These are phyloP conservation scores for Dictyophora rubrovolvata DNA, from an alignment of 768 basidiomycete species.

Conservation along the genomic window DNA sequence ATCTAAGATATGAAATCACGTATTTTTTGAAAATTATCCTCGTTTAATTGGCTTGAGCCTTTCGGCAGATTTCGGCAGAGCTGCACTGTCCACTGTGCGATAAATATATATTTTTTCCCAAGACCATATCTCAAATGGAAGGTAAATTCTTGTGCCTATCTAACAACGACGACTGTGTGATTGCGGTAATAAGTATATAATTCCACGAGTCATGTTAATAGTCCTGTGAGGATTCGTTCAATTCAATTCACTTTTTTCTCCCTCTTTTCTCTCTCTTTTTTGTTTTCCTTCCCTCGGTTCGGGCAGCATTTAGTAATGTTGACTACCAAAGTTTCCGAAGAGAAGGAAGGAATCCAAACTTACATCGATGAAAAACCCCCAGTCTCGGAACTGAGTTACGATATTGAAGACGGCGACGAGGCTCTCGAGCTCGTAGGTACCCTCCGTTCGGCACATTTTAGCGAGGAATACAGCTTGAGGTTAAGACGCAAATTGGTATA, in stretches of 20 bases:
- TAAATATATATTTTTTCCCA: no score
- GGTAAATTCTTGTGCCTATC: background rate
- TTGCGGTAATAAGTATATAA: no score
- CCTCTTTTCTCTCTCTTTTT: background rate
- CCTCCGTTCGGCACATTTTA: conserved; percentile 41
- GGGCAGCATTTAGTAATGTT: background rate
- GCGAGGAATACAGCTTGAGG: conserved; percentile 48
- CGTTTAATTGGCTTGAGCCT: background rate
- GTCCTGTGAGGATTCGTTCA: background rate
- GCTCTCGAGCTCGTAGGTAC: conserved; percentile 50
- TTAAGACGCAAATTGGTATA: conserved; percentile 50
- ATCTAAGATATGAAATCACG: conserved; percentile 76
- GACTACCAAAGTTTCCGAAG: background rate
- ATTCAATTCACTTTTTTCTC: background rate
- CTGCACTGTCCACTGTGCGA: conserved; percentile 4
- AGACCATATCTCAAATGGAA: background rate
- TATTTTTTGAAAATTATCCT: background rate
- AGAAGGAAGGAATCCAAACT: background rate
- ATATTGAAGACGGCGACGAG: conserved; percentile 40
- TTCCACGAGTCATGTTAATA: no score
- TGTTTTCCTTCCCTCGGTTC: background rate
- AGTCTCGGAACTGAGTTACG: background rate
- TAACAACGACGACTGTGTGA: background rate
- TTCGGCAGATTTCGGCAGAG: background rate
- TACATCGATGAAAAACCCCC: conserved; percentile 4